These are phyloP conservation scores for Suillus fuscotomentosus DNA, from an alignment of 768 basidiomycete genomes.

Conservation along the genomic window DNA sequence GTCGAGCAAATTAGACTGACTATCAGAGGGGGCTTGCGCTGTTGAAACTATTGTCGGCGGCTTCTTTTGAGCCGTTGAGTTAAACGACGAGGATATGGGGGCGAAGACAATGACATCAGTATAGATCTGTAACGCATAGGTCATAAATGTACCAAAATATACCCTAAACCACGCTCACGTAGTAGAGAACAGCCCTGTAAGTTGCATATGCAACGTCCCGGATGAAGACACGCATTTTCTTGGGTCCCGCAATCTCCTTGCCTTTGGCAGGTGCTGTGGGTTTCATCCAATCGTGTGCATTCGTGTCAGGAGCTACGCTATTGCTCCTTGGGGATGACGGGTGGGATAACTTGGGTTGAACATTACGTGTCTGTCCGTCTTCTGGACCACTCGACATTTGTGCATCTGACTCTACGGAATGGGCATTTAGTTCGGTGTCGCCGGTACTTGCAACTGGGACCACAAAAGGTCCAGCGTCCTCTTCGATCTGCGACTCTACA, in stretches of 20 bases:
- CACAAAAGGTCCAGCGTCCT: not conserved
- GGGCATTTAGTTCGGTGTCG: constrained; percentile 8
- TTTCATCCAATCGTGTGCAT: constrained; percentile 10
- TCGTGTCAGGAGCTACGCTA: constrained; percentile 16
- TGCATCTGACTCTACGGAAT: not conserved
- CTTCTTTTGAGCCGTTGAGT: constrained; percentile 20
- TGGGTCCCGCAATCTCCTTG: constrained; percentile 39
- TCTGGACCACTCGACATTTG: constrained; percentile 5
- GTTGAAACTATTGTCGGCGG: constrained; percentile 7
- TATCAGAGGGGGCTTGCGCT: constrained; percentile 31
- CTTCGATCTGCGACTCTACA: constrained; percentile 19
- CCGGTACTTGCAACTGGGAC: not conserved
- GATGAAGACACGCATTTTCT: constrained; percentile 52
- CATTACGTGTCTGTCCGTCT: constrained; percentile 24
- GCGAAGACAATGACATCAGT: constrained; percentile 85
- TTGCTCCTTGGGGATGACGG: constrained; percentile 38
- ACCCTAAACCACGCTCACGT: constrained; percentile 43
- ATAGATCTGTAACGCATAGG: constrained; percentile 55
- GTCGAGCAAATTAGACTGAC: constrained; percentile 32
- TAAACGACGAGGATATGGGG: constrained; percentile 74
- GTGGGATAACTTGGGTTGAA: constrained; percentile 34
- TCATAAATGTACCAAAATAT: not conserved
- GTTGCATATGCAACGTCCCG: constrained; percentile 61
- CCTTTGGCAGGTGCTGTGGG: not conserved
- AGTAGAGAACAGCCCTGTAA: constrained; percentile 71